These are phyloP conservation scores for Thelonectria blattea DNA, from an alignment of 2,329 filamentous ascomycete species.

Conservation along the genomic window DNA sequence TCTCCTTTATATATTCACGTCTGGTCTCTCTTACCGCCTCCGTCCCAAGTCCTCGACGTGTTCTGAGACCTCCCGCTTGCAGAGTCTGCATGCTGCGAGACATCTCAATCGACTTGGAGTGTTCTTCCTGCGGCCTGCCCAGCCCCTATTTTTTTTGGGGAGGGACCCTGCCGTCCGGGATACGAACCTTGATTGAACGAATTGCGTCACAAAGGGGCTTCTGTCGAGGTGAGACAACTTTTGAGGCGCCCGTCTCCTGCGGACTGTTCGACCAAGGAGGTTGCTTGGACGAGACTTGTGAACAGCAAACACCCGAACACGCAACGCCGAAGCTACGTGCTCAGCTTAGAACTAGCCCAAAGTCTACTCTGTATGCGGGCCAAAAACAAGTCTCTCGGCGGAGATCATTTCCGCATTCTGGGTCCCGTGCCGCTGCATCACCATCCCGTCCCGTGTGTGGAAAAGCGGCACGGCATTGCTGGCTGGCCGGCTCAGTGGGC, in stretches of 20 bases:
- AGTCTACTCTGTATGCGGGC: too few relatives aligned
- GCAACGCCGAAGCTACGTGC: not conserved
- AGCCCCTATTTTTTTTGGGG: not conserved
- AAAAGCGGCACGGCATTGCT: not conserved
- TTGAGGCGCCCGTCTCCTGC: not conserved
- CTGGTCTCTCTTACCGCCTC: not conserved
- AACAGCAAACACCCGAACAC: too few relatives aligned
- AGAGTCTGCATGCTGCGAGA: not conserved
- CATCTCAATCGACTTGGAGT: not conserved
- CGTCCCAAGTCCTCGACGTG: not conserved
- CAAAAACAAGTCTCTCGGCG: not conserved
- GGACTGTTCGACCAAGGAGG: not conserved
- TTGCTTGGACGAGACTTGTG: not conserved
- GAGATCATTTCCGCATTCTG: not conserved
- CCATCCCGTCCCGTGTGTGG: not conserved
- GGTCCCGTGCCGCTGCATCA: not conserved
- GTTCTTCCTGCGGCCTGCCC: not conserved
- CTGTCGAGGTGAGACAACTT: not conserved
- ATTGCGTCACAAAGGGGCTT: not conserved
- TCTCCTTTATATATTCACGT: not conserved
- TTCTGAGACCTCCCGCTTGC: not conserved
- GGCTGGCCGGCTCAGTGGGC: not conserved
- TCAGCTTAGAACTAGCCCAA: not conserved
- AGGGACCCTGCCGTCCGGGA: not conserved
- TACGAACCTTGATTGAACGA: not conserved